Percentiles rank a stretch among this genome's conserved stretches.
Conservation (phyloP, 2,329 filamentous ascomycete genomes). For the Ophiostoma ips region DNA sequence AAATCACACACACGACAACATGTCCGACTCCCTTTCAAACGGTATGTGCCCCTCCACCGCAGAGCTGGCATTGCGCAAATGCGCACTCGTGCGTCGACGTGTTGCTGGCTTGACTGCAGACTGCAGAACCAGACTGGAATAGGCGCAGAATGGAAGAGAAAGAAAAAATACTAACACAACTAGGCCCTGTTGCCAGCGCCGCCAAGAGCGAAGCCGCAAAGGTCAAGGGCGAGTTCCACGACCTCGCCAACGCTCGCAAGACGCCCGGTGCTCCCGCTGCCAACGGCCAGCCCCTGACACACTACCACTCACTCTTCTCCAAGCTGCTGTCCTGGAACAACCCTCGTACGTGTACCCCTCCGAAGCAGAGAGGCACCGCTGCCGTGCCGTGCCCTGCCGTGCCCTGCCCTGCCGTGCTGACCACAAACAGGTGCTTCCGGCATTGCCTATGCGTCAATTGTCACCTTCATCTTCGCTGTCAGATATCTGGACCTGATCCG, state of each 20-base stretch:
- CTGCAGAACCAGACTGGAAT: too few species aligned
- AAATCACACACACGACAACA: conserved; percentile 16
- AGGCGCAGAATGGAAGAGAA: background rate
- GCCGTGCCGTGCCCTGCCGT: background rate
- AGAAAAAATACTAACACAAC: background rate
- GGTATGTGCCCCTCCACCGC: background rate
- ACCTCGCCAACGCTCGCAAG: conserved; percentile 42
- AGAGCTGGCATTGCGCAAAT: background rate
- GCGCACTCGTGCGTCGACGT: background rate
- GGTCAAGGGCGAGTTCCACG: conserved; percentile 41
- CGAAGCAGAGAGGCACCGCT: too few species aligned
- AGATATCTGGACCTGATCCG: conserved; percentile 54
- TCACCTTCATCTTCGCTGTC: conserved; percentile 46
- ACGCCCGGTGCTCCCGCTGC: conserved; percentile 32
- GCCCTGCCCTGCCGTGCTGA: background rate
- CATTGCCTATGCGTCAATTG: conserved; percentile 46
- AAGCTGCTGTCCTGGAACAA: conserved; percentile 57
- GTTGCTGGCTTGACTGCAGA: background rate
- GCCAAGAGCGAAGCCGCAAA: conserved; percentile 42
- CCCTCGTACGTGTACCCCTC: conserved; percentile 49
- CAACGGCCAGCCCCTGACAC: conserved; percentile 46
- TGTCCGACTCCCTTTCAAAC: conserved; percentile 25
- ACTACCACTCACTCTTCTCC: conserved; percentile 59
- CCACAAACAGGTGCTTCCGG: conserved; percentile 43
- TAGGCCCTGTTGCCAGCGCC: conserved; percentile 46